phyloP scores from a whole-genome alignment of 306 rosid species.

The Prunus salicina region DNA sequence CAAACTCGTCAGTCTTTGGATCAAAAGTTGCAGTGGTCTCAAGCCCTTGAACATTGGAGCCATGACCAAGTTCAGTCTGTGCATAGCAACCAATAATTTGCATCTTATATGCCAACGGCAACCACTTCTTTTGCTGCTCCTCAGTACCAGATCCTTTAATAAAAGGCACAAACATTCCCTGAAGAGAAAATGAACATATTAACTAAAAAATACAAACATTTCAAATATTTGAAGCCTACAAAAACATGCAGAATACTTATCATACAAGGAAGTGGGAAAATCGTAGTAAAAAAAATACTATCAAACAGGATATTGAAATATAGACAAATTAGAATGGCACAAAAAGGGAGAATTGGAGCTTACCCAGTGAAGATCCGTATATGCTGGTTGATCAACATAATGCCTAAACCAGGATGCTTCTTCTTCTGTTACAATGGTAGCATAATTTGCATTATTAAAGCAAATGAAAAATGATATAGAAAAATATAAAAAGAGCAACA shows the following conservation, averaged over 20 bases:
- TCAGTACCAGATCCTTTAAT: slow-evolving; percentile 88
- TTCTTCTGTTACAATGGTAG: slow-evolving; percentile 49
- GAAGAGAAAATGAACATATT: slow-evolving; percentile 18
- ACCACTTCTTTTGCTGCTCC: slow-evolving; percentile 88
- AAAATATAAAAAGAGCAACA: neutral
- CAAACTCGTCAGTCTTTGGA: slow-evolving; percentile 73
- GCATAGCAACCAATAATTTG: slow-evolving; percentile 99
- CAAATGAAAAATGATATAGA: neutral
- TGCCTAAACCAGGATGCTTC: slow-evolving; percentile 70
- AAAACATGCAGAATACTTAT: slow-evolving; percentile 4
- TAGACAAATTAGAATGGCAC: neutral
- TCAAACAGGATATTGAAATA: neutral
- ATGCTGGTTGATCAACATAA: slow-evolving; percentile 77
- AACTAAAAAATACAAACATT: neutral
- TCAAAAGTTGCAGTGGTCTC: slow-evolving; percentile 98
- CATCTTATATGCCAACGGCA: slow-evolving; percentile 85
- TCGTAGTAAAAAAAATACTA: neutral
- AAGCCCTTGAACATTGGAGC: slow-evolving; percentile 97
- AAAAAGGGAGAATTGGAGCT: slow-evolving; percentile 25
- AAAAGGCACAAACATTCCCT: slow-evolving; percentile 96
- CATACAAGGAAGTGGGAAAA: neutral
- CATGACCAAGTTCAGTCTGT: slow-evolving; percentile 99
- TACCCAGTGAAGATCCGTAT: slow-evolving; percentile 99
- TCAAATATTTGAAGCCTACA: neutral
- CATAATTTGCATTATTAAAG: slow-evolving; percentile 15